Conservation (phyloP, 805 yeast species). For the Ogataea methanolica region DNA sequence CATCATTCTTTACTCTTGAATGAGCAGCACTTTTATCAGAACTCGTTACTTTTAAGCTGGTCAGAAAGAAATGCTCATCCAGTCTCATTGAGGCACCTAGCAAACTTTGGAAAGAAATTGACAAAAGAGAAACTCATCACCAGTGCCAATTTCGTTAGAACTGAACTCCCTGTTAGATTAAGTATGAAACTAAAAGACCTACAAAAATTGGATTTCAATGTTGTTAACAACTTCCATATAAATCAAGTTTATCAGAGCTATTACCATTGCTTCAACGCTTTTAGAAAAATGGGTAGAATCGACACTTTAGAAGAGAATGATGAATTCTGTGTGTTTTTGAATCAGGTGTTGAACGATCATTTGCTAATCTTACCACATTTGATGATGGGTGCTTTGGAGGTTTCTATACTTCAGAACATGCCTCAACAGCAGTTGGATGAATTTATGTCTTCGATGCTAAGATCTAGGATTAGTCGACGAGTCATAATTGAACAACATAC, state of each 20-base stretch:
- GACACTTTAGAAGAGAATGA: conserved; percentile 70
- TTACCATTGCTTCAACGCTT: conserved; percentile 80
- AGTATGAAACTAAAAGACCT: conserved; percentile 76
- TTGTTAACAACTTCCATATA: conserved; percentile 80
- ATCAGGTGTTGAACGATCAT: conserved; percentile 70
- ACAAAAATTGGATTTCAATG: conserved; percentile 75
- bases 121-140: conserved; percentile 72
- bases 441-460: conserved; percentile 69
- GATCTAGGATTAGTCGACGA: conserved; percentile 86
- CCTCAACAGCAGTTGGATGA: conserved; percentile 63
- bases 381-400: conserved; percentile 90
- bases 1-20: conserved; percentile 17
- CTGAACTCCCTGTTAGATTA: conserved; percentile 79
- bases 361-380: conserved; percentile 78
- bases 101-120: conserved; percentile 78
- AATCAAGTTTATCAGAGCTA: conserved; percentile 83
- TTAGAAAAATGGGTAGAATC: conserved; percentile 69
- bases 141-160: conserved; percentile 84
- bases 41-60: conserved; percentile 61
- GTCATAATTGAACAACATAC: conserved; percentile 90
- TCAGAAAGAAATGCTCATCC: conserved; percentile 73
- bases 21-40: conserved; percentile 83
- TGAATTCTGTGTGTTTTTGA: conserved; percentile 60
- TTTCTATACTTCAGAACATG: conserved; percentile 52
- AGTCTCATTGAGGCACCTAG: conserved; percentile 82